Evolutionary conservation across 495 filamentous ascomycete genomes (phyloP), one percentile per base, ranked within the genome.

Genomic region (Evernia prunastri): DNA sequence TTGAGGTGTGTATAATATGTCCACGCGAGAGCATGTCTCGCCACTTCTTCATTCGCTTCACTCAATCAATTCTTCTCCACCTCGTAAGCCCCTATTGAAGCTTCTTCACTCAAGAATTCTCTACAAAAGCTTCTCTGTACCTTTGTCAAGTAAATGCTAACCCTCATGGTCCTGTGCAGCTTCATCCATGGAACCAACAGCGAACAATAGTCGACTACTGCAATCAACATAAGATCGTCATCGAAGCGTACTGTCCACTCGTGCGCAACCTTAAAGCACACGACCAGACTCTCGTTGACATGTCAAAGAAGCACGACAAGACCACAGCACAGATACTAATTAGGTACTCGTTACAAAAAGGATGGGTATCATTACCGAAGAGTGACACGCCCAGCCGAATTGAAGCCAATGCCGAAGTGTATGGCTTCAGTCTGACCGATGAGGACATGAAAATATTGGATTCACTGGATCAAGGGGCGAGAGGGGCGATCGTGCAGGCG

Each of bases 281-380:
- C 61, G 80, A 88, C 65, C 74, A 77, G 60, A 83, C 79, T 1
- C 73, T 87, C 1, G 74, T 79, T 13, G 72, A 71, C 0, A 59
- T 87, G 35, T 79, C 82, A 6, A 73, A 83, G 68, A 84, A 82
- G 60, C 79, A 84, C 65, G 70, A 71, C 40, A 80, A 77, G 65
- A 74, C 77, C 11, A 79, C 80, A 6, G 78, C 80, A 54, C 82
- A 84, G 68, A 66, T 84, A 20, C 66, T 84, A 72, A 79, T 84
- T 63, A 73, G 82, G 66, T 84, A 83, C 67, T 76, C 79, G 33
- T 63, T 83, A 65, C 89, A 91, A 75, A 85, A 91, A 68, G 85
- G 80, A 27, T 88, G 85, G 76, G 85, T 91, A 15, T 82, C 87
- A 45, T 75, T 92, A 65, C 89, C 89, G 25, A 92, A 92, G 80